Evolutionary conservation across 1,284 basidiomycete genomes (phyloP).

Genomic region (Schizophyllum amplum): DNA sequence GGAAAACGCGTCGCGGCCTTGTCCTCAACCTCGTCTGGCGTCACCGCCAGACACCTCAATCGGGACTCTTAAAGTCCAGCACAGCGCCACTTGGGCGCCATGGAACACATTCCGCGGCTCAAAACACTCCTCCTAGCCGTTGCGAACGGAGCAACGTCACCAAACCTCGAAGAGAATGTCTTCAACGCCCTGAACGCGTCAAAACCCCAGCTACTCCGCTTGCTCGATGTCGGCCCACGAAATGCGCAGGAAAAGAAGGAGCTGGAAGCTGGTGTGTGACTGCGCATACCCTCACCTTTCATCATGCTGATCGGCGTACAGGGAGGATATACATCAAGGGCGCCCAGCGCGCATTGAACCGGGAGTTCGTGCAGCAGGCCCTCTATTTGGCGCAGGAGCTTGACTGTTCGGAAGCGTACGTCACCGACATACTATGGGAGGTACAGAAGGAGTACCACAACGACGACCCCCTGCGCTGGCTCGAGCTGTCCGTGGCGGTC

Average conservation of each 20-base stretch:
- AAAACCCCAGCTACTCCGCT: slow-evolving; percentile 47
- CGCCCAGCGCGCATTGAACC: slow-evolving; percentile 59
- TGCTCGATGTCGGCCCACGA: slow-evolving; percentile 58
- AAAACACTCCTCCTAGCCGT: slow-evolving; percentile 31
- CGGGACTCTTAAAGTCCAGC: too few species aligned
- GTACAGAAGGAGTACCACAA: slow-evolving; percentile 61
- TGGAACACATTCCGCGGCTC: slow-evolving; percentile 38
- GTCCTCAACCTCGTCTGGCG: too few species aligned
- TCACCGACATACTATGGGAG: slow-evolving; percentile 60
- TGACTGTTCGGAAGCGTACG: slow-evolving; percentile 68
- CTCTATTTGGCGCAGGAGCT: slow-evolving; percentile 72
- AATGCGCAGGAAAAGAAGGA: slow-evolving; percentile 60
- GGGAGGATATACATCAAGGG: slow-evolving; percentile 55
- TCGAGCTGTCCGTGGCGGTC: slow-evolving; percentile 58
- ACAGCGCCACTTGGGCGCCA: slow-evolving; percentile 17
- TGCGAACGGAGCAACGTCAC: slow-evolving; percentile 25
- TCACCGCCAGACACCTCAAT: too few species aligned
- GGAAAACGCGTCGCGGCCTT: too few species aligned
- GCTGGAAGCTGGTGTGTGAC: slow-evolving; percentile 58
- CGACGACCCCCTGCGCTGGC: slow-evolving; percentile 40
- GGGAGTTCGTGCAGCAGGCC: slow-evolving; percentile 67
- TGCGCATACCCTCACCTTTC: not conserved
- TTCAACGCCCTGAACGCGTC: slow-evolving; percentile 66
- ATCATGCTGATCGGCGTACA: slow-evolving; percentile 1
- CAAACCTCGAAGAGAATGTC: slow-evolving; percentile 50